Conservation (phyloP, 352 stramenopile species). For the Phytopythium vexans region DNA sequence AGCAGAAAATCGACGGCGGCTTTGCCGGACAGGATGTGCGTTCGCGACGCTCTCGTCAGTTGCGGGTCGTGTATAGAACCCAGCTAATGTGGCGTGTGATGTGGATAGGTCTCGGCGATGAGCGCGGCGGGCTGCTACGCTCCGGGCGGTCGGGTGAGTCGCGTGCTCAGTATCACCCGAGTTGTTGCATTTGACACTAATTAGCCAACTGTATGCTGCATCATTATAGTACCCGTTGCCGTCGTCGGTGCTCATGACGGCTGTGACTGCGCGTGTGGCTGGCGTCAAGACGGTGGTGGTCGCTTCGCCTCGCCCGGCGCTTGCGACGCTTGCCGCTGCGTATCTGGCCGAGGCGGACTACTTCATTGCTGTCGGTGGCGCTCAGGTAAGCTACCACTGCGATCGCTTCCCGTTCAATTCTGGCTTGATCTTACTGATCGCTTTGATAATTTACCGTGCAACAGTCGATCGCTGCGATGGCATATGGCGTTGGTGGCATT, state of each 20-base stretch:
- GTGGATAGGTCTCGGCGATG: constrained; percentile 48
- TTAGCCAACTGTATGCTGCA: neutral
- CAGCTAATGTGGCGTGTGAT: neutral
- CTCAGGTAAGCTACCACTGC: constrained; percentile 21
- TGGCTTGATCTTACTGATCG: too few species aligned
- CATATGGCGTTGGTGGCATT: constrained; percentile 91
- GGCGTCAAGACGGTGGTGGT: constrained; percentile 94
- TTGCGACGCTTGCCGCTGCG: constrained; percentile 93
- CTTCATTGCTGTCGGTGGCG: constrained; percentile 74
- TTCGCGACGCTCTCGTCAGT: constrained; percentile 7
- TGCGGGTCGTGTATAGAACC: constrained; percentile 5
- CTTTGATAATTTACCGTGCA: too few species aligned
- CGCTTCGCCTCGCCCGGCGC: constrained; percentile 90
- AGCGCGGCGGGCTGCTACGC: constrained; percentile 95
- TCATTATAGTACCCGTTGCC: constrained; percentile 90
- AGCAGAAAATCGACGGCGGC: constrained; percentile 94
- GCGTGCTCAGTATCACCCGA: neutral
- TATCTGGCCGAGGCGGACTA: constrained; percentile 92
- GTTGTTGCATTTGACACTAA: neutral
- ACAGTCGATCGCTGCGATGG: constrained; percentile 93
- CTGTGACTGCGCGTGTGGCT: constrained; percentile 92
- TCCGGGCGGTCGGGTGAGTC: constrained; percentile 88
- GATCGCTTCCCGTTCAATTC: too few species aligned
- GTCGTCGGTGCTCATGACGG: constrained; percentile 98
- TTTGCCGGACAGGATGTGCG: constrained; percentile 92